A percentile compares a stretch with the other conserved stretches of the same genome.
phyloP scores from a whole-genome alignment of 129 eudicot species.

The Gnaphalium uliginosum region DNA sequence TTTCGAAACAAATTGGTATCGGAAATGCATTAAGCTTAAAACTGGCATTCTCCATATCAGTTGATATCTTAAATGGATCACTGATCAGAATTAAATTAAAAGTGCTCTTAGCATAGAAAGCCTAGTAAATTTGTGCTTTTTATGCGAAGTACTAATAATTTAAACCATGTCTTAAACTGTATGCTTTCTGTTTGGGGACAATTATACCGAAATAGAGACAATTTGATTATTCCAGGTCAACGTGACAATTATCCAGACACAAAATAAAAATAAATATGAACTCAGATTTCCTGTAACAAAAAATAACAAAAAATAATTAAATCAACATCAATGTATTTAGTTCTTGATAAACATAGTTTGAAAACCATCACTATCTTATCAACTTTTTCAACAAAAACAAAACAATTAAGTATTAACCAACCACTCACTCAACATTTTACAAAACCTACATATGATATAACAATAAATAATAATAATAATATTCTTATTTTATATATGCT shows the following conservation, averaged over 20 bases:
- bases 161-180: no score
- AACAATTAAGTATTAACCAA: constrained; percentile 1
- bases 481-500: no score
- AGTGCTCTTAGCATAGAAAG: no score
- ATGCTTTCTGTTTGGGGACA: not conserved
- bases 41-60: not conserved
- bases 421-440: constrained; percentile 12
- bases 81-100: not conserved
- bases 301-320: not conserved
- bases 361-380: constrained; percentile 16
- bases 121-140: no score
- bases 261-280: no score
- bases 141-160: no score
- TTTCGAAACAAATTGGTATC: not conserved
- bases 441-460: not conserved
- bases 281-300: no score
- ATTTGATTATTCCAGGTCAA: not conserved
- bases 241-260: not conserved
- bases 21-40: not conserved
- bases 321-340: not conserved
- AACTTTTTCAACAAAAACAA: constrained; percentile 4
- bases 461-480: not conserved
- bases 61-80: not conserved
- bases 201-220: not conserved
- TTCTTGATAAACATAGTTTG: not conserved